Conservation (phyloP, 805 yeast genomes). For the Lipomyces japonicus region DNA sequence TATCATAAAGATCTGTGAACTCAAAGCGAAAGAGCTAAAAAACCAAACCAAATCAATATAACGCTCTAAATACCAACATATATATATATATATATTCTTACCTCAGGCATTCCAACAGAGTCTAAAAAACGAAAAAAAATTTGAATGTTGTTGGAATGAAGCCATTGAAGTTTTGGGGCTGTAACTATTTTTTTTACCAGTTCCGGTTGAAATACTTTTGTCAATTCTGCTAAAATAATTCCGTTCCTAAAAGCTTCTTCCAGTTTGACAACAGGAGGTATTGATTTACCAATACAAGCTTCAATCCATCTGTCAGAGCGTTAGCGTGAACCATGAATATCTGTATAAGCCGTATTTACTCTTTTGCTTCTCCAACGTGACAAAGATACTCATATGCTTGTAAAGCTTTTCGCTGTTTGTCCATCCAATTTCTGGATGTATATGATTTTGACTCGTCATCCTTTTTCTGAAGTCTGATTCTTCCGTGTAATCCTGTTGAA, state of each 20-base stretch:
- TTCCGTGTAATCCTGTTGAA: conserved; percentile 36
- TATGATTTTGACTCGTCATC: conserved; percentile 22
- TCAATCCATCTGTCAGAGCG: conserved; percentile 59
- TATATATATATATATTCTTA: conserved; percentile 34
- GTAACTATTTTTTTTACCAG: conserved; percentile 52
- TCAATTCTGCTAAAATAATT: conserved; percentile 73
- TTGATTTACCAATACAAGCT: conserved; percentile 52
- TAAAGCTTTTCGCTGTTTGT: conserved; percentile 41
- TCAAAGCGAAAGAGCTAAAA: conserved; percentile 65
- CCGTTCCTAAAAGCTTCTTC: conserved; percentile 77
- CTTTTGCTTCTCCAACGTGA: conserved; percentile 74
- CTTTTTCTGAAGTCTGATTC: conserved; percentile 36
- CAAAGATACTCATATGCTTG: conserved; percentile 75
- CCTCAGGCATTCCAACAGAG: conserved; percentile 72
- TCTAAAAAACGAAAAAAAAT: conserved; percentile 67
- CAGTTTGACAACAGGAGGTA: conserved; percentile 56
- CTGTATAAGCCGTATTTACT: conserved; percentile 35
- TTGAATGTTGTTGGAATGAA: conserved; percentile 90
- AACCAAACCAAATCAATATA: background rate
- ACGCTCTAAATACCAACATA: background rate
- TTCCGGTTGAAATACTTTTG: conserved; percentile 67
- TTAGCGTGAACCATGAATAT: background rate
- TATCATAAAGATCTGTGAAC: conserved; percentile 86
- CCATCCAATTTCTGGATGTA: conserved; percentile 37
- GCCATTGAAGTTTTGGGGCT: conserved; percentile 64